phyloP scores from a whole-genome alignment of 306 rosid genomes.

The Glycyrrhiza uralensis region DNA sequence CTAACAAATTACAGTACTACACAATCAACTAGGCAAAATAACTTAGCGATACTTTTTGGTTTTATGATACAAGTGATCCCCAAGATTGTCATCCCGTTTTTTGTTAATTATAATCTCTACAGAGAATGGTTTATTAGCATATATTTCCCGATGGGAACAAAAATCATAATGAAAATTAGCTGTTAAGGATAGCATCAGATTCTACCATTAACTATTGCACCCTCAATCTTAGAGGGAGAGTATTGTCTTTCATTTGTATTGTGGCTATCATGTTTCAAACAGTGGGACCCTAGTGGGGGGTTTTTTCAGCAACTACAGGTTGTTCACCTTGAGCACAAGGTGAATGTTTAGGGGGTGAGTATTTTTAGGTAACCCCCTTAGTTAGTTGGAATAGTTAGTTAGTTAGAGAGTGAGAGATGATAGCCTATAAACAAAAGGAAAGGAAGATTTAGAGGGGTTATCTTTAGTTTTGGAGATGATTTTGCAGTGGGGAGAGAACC shows the following conservation, averaged over 20 bases:
- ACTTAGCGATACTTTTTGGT: background rate
- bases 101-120: background rate
- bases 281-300: background rate
- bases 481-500: background rate
- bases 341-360: background rate
- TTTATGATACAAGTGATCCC: background rate
- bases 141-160: background rate
- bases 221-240: background rate
- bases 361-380: background rate
- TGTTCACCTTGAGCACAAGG: background rate
- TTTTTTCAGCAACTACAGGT: background rate
- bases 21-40: conserved; percentile 6
- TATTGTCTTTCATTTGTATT: background rate
- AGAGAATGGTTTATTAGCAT: background rate
- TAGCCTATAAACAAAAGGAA: background rate
- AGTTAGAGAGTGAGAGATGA: background rate
- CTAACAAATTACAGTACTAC: background rate
- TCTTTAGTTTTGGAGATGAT: background rate
- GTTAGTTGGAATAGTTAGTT: background rate
- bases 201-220: background rate
- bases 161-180: conserved; percentile 19
- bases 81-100: background rate
- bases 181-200: background rate
- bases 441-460: background rate
- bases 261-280: background rate